Evolutionary conservation across 352 stramenopile species (phyloP), one percentile per base, ranked within the genome.

Genomic region (Thraustochytrium sp.): DNA sequence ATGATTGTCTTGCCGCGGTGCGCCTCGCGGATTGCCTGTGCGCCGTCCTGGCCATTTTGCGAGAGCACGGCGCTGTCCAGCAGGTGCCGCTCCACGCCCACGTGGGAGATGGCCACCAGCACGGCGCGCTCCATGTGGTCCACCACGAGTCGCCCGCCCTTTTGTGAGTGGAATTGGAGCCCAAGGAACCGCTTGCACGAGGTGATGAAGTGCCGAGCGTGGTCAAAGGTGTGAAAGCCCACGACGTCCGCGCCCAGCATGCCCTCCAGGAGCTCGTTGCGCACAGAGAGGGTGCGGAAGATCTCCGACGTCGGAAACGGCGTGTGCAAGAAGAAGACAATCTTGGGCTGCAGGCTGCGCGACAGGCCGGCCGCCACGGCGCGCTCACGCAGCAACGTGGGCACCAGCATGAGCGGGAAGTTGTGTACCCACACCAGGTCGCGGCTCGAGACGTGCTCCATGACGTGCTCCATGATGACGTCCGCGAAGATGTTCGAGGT

Each of bases 241-340:
- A 97, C 92, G 77, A 96, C 90, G 76, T 97, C 92, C 9, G 92
- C 92, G 59, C 92, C 92, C 0, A 97, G 87, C 86, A 97, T 93
- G 9, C 91, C 93, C 59, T 93, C 85, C 34, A 98, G 86, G n/a
- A 98, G 87, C 82, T 95, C 91, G 62, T 96, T 95, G 26, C 93
- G 88, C 53, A 85, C 48, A 9, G 94, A 97, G 0, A 99, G 88
- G 3, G 95, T 98, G 37, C 96, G 90, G 86, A 99, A 99, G 3
- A 99, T 97, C 87, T 99, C 96, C 0, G 93, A 98, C n/a, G 93
- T 97, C 34, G 97, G 97, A 85, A 99, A 99, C n/a, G 97, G 97
- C 29, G 97, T 97, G 88, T 99, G 96, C 21, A 99, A 87, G 86
- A 99, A 99, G 36, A 99, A 90, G 9, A 96, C 96, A 56, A 99